A percentile compares a stretch with the other conserved stretches of the same genome.
phyloP scores from a whole-genome alignment of 176 grass and related monocot genomes.

The Avena insularis region DNA sequence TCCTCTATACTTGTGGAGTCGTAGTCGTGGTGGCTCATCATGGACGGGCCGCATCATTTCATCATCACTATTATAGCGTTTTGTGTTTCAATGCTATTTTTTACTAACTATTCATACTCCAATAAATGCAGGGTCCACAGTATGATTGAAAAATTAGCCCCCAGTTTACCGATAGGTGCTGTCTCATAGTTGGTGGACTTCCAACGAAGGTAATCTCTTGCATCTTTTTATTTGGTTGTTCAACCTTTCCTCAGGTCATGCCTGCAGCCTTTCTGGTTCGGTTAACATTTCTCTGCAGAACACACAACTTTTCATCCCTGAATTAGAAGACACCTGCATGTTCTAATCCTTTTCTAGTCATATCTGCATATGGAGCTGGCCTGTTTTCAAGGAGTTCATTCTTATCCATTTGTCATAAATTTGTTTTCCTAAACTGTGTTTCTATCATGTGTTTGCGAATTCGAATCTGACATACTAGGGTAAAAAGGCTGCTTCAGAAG shows the following conservation, averaged over 20 bases:
- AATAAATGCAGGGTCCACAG: conserved; percentile 79
- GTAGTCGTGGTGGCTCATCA: too few relatives aligned
- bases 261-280: neutral
- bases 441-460: neutral
- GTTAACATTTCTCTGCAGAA: conserved; percentile 1
- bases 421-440: neutral
- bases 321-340: neutral
- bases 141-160: conserved; percentile 91
- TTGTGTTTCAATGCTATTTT: neutral
- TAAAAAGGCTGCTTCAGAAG: neutral
- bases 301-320: neutral
- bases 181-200: conserved; percentile 95
- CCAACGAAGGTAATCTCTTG: conserved; percentile 74
- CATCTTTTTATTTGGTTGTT: conserved; percentile 19
- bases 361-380: conserved; percentile 3
- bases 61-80: neutral
- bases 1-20: too few relatives aligned
- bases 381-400: conserved; percentile 9
- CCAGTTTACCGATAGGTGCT: conserved; percentile 96
- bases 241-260: neutral
- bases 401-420: neutral
- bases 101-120: conserved; percentile 3
- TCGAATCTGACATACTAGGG: neutral
- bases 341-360: conserved; percentile 23
- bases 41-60: too few relatives aligned